A percentile compares a stretch with the other conserved stretches of the same genome.
These are phyloP conservation scores for Populus pruinosa DNA, from an alignment of 345 rosid species.

Conservation along the genomic window DNA sequence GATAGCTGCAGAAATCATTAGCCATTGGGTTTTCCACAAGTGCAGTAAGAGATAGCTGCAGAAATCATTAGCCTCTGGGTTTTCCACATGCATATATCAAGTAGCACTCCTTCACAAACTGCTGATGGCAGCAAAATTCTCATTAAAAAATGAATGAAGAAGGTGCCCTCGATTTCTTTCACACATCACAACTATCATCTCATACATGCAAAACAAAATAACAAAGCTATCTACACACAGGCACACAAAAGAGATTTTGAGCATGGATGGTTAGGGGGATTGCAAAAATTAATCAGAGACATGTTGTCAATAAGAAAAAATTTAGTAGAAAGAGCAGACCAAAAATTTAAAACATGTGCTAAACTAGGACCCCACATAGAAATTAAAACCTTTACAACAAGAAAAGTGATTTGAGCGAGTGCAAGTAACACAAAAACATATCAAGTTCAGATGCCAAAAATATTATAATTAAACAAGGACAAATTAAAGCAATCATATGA, in stretches of 20 bases:
- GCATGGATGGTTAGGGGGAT: background rate
- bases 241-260: background rate
- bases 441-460: background rate
- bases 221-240: background rate
- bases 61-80: background rate
- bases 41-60: background rate
- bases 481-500: no score
- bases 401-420: no score
- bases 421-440: background rate
- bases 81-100: background rate
- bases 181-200: background rate
- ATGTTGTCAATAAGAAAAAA: background rate
- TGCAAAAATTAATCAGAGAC: background rate
- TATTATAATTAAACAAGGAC: no score
- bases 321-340: background rate
- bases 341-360: background rate
- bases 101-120: background rate
- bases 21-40: background rate
- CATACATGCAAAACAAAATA: background rate
- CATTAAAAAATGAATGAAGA: background rate
- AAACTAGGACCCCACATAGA: no score
- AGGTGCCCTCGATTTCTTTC: background rate
- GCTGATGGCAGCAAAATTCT: background rate
- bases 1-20: background rate
- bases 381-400: no score